Evolutionary conservation across 2,329 filamentous ascomycete species (phyloP), one percentile per base, ranked within the genome.

Genomic region (Sarocladium kiliense): DNA sequence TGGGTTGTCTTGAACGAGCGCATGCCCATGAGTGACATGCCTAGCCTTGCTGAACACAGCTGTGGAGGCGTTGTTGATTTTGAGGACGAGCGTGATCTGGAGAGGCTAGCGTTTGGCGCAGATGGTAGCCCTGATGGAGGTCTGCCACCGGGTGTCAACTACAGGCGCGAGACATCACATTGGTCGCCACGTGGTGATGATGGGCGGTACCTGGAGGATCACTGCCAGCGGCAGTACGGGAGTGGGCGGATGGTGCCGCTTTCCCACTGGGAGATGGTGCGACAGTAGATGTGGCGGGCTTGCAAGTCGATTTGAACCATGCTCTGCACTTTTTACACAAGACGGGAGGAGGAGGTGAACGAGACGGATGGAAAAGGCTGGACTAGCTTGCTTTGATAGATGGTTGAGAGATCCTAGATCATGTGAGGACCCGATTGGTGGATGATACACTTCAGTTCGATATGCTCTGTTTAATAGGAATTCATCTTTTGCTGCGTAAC

Each of bases 141-240:
- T 2, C 58, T 73, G 6, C 69, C 70, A 18, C 57, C 60, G 2
- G 71, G 70, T 1, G 56, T 59, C 16, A 62, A 60, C 26, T 62
- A 66, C 30, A 56, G 65, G 21, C 64, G 61, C 19, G 65, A 69
- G 11, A 63, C 62, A 14, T 71, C 68, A 3, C 66, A 66, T 21
- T 74, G 71, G 57, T 72, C 71, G 18, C 72, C 72, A 2, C 64
- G 69, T 7, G 72, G 72, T 18, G 72, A 75, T 54, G 72, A 74
- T 57, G 72, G 72, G 1, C 66, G 66, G 23, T 59, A 60, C 14
- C 39, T 72, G 39, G 68, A 69, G 26, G 67, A 70, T 39, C 42
- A 59, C 18, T 54, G 59, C 37, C 62, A 57, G 30, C 47, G 11
- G 10, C 47, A 51, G 30, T 51, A 51, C 36, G 47, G 16, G 54